These are phyloP conservation scores for Yamadazyma akitaensis DNA, from an alignment of 805 yeast species.

Conservation along the genomic window DNA sequence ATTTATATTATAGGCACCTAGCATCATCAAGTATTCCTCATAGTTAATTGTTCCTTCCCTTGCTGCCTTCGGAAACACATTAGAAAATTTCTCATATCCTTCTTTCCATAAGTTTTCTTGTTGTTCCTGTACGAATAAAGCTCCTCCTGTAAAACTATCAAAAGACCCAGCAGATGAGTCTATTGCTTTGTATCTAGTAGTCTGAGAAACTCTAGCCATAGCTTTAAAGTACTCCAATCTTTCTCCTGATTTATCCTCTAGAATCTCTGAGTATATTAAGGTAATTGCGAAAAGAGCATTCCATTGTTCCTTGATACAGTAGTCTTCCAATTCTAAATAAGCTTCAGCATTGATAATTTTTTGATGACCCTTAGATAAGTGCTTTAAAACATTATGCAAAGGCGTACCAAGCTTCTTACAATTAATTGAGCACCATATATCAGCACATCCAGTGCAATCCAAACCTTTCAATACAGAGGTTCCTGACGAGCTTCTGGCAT, in stretches of 20 bases:
- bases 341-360: slow-evolving; percentile 41
- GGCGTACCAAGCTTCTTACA: slow-evolving; percentile 56
- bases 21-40: slow-evolving; percentile 54
- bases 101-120: slow-evolving; percentile 57
- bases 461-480: slow-evolving; percentile 44
- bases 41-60: slow-evolving; percentile 28
- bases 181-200: slow-evolving; percentile 54
- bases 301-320: slow-evolving; percentile 64
- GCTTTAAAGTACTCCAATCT: slow-evolving; percentile 49
- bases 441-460: slow-evolving; percentile 62
- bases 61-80: slow-evolving; percentile 42
- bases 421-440: slow-evolving; percentile 64
- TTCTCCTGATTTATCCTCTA: slow-evolving; percentile 41
- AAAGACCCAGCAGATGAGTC: slow-evolving; percentile 54
- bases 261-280: slow-evolving; percentile 46
- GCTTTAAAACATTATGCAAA: slow-evolving; percentile 56
- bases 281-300: slow-evolving; percentile 66
- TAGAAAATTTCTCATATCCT: slow-evolving; percentile 49
- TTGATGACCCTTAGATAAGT: slow-evolving; percentile 39
- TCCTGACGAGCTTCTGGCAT: slow-evolving; percentile 15
- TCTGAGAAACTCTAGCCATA: slow-evolving; percentile 70
- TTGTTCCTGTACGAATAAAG: slow-evolving; percentile 52
- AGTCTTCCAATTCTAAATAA: slow-evolving; percentile 57
- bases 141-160: slow-evolving; percentile 51
- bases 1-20: slow-evolving; percentile 75